A percentile compares a stretch with the other conserved stretches of the same genome.
phyloP scores from a whole-genome alignment of 495 filamentous ascomycete genomes.

The Penicillium odoratum region DNA sequence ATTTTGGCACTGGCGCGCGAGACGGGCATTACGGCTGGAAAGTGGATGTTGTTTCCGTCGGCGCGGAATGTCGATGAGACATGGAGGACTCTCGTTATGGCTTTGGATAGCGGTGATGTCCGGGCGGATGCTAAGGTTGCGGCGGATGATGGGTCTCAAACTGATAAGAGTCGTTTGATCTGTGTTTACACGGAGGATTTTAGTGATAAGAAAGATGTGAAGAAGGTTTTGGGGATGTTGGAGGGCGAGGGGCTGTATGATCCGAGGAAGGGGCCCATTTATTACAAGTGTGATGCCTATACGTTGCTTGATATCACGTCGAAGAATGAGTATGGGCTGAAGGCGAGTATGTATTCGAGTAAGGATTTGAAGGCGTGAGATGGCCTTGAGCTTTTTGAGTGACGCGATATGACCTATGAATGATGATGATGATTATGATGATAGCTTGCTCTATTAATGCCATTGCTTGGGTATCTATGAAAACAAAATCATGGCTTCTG shows the following conservation, averaged over 20 bases:
- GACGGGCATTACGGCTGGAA: conserved; percentile 60
- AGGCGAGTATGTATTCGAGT: conserved; percentile 53
- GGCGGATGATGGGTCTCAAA: conserved; percentile 42
- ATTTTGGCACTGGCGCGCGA: conserved; percentile 58
- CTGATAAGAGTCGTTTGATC: conserved; percentile 52
- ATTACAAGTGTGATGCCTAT: conserved; percentile 82
- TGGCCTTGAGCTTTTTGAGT: neutral
- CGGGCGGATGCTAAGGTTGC: conserved; percentile 72
- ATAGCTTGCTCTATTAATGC: neutral
- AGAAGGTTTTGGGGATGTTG: conserved; percentile 60
- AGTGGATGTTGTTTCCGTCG: conserved; percentile 82
- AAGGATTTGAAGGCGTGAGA: conserved; percentile 23
- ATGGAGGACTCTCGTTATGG: conserved; percentile 65
- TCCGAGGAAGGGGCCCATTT: conserved; percentile 52
- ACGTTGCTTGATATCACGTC: conserved; percentile 67
- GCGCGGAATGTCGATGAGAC: conserved; percentile 54
- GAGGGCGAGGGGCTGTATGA: conserved; percentile 59
- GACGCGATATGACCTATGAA: conserved; percentile 1
- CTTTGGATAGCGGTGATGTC: conserved; percentile 62
- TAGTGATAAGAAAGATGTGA: conserved; percentile 64
- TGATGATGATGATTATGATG: neutral
- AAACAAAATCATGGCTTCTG: conserved; percentile 1
- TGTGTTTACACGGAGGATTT: conserved; percentile 80
- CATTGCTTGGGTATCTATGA: conserved; percentile 11
- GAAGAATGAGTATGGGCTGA: conserved; percentile 67